Evolutionary conservation across 2,329 filamentous ascomycete genomes (phyloP), one percentile per base, ranked within the genome.

Genomic region (Escovopsis sp.): DNA sequence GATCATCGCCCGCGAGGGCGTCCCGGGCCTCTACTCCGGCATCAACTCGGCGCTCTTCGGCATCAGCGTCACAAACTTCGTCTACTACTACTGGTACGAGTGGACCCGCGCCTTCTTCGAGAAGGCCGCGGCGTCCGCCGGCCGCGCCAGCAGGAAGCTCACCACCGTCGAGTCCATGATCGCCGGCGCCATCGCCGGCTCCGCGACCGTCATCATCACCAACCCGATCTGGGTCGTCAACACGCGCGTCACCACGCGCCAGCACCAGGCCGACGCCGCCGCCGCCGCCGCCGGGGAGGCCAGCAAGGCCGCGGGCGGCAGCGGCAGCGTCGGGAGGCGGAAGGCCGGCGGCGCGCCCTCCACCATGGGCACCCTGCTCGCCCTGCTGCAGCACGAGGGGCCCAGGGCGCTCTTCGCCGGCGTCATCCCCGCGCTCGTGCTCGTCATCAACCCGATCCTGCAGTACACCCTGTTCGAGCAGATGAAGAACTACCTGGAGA

Each of bases 51-150:
- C 91, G 41, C 72, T 98, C 38, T 95, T 98, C 63, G 91, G 91
- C 61, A 96, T 98, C 69, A 91, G 84, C 63, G 81, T 98, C 53
- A 98, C 91, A 55, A 98, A 98, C 70, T 98, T 98, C 60, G 89
- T 98, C 39, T 98, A 98, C 73, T 98, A 98, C 69, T 98, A 96
- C 72, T 98, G 85, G 89, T 98, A 96, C 65, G 91, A 98, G 68
- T 98, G 86, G 85, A 91, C 87, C 48, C 80, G 88, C 45, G 73
- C 82, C 40, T 82, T 82, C 59, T 95, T 96, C 67, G 86, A 85
- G 60, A 71, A 73, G 49, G 84, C 86, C 9, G 86, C 87, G 38
- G 61, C 72, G 45, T 80, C 77, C 54, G 70, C 83, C 43, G 84
- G 83, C 32, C 79, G 85, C 49, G 74, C 79, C 44, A 79, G 75